Evolutionary conservation across 345 rosid species (phyloP), one percentile per base, ranked within the genome.

Genomic region (Ceriops tagal): DNA sequence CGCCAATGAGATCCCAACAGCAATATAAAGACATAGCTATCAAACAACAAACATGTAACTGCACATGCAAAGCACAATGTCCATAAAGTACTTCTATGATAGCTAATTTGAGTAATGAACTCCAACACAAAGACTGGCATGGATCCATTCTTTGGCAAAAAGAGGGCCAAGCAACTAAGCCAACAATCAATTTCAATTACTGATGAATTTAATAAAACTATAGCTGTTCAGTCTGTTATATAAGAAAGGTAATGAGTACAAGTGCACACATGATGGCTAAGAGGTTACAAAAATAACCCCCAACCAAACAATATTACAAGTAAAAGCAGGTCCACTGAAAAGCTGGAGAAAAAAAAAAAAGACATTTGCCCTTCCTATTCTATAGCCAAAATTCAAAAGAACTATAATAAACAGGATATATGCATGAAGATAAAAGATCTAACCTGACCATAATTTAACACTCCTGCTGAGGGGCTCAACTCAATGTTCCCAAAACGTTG

Each of bases 371-470:
- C 6, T 30, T 3, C 34, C 9, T 1, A 64, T 26, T 18, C 28
- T 47, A 37, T 49, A 51, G 58, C 37, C 24, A 30, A 24, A 53
- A 32, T 31, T 53, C n/a, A 34, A 11, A 13, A 43, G 49, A 13
- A 43, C 49, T 43, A 43, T 43, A 3, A 13, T 16, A 13, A 43
- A 43, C 49, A 10, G 26, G 26, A 56, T 21, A 10, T 11, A 56
- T 21, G 16, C 11, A 15, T 24, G 59, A 35, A 62, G 51, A 62
- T 1, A 24, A 28, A 66, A 52, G 26, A 66, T 53, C 71, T 49
- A 76, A 93, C 99, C 96, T 95, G 97, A 73, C 96, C 97, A 84
- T 91, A 95, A 73, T 92, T 95, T 74, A 95, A 80, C 16, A 95
- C 91, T 28, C 92, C 96, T 39, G 99, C 88, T 8, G 96, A 89